Evolutionary conservation across 1,284 basidiomycete species (phyloP).

Genomic region (Melanopsichium pennsylvanicum): DNA sequence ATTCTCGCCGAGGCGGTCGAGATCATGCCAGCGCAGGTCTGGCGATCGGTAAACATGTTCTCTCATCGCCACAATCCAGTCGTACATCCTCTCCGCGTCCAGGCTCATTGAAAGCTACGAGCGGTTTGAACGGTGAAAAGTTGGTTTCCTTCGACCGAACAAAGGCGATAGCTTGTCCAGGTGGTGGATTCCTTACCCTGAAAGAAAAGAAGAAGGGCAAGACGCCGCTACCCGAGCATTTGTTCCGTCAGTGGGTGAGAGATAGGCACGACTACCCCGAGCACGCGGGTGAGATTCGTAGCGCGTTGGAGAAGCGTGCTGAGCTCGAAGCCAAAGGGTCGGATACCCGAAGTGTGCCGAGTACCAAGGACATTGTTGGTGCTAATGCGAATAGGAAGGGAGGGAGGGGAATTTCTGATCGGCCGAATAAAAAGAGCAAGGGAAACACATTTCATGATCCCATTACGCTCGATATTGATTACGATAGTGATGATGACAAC

Average conservation of each 20-base stretch:
- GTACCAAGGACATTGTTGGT: conserved; percentile 11
- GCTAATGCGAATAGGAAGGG: background rate
- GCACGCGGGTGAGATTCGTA: conserved; percentile 18
- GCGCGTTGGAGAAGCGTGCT: conserved; percentile 13
- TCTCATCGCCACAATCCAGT: conserved; percentile 8
- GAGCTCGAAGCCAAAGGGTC: conserved; percentile 10
- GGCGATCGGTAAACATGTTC: conserved; percentile 15
- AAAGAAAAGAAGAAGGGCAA: conserved; percentile 26
- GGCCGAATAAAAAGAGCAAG: conserved; percentile 8
- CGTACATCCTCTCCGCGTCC: conserved; percentile 9
- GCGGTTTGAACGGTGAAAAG: background rate
- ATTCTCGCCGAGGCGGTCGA: conserved; percentile 1
- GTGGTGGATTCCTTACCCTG: conserved; percentile 21
- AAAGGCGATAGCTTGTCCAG: conserved; percentile 16
- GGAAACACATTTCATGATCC: conserved; percentile 10
- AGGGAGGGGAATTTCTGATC: background rate
- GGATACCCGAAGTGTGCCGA: conserved; percentile 1
- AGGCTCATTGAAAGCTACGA: background rate
- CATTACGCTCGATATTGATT: conserved; percentile 7
- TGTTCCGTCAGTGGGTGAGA: conserved; percentile 19
- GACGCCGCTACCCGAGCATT: conserved; percentile 25
- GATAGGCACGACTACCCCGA: conserved; percentile 18
- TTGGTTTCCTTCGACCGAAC: conserved; percentile 17
- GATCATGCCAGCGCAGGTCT: no score
- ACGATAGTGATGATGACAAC: background rate